A percentile compares a stretch with the other conserved stretches of the same genome.
Evolutionary conservation across 2,329 filamentous ascomycete genomes (phyloP).

Genomic region (Periconia digitata): DNA sequence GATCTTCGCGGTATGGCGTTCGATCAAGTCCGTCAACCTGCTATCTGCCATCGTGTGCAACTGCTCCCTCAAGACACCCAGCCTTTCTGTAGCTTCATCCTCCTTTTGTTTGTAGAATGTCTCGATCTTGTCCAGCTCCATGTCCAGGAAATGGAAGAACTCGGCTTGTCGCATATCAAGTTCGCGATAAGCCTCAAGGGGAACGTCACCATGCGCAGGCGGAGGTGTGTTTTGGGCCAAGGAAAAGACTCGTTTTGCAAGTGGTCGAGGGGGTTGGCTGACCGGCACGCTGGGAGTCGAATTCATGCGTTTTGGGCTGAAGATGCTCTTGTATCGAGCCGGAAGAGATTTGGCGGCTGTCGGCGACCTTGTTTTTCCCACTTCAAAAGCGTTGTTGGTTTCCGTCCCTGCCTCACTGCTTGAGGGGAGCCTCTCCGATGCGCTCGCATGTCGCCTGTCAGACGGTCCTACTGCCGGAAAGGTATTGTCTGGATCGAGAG

Average conservation of each 20-base stretch:
- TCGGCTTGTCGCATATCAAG: constrained; percentile 76
- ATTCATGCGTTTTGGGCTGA: constrained; percentile 46
- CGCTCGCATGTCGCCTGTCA: constrained; percentile 1
- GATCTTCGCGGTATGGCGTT: constrained; percentile 44
- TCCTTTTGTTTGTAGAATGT: constrained; percentile 87
- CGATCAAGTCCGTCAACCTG: constrained; percentile 70
- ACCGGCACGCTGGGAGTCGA: constrained; percentile 35
- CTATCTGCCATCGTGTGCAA: constrained; percentile 91
- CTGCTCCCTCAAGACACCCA: constrained; percentile 74
- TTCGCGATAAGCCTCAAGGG: constrained; percentile 61
- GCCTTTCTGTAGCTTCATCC: constrained; percentile 73
- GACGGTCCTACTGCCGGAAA: constrained; percentile 14
- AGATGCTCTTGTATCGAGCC: constrained; percentile 38
- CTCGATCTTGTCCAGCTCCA: constrained; percentile 88
- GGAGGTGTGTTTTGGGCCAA: constrained; percentile 42
- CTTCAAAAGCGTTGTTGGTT: constrained; percentile 46
- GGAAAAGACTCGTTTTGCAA: constrained; percentile 46
- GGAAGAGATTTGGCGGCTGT: constrained; percentile 33
- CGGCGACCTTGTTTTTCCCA: constrained; percentile 44
- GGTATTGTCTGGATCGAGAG: constrained; percentile 50
- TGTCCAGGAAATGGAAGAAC: constrained; percentile 83
- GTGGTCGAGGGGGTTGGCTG: constrained; percentile 33
- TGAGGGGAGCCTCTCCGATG: constrained; percentile 22
- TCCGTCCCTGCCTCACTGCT: constrained; percentile 6
- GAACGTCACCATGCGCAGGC: constrained; percentile 49